A percentile compares a stretch with the other conserved stretches of the same genome.
Evolutionary conservation across 495 filamentous ascomycete species (phyloP).

Genomic region (Mycothermus thermophilus): DNA sequence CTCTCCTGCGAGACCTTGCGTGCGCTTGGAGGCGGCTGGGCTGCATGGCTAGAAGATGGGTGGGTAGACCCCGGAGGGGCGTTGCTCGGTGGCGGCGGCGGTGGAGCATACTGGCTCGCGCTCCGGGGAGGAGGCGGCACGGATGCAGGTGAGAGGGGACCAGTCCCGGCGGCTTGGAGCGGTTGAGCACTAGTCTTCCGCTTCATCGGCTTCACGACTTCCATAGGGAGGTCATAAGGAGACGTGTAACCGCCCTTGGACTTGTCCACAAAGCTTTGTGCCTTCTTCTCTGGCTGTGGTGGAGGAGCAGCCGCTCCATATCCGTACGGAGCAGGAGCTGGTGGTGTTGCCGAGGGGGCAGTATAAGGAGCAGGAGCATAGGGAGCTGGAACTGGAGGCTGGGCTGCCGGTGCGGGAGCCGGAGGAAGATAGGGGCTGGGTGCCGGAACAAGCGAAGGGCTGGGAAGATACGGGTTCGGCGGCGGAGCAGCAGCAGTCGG

Average conservation of each 20-base stretch:
- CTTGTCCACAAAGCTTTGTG: conserved; percentile 75
- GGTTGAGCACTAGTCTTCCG: conserved; percentile 38
- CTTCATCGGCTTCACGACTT: conserved; percentile 53
- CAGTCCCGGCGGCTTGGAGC: conserved; percentile 17
- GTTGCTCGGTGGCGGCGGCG: conserved; percentile 25
- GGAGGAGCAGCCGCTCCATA: conserved; percentile 28
- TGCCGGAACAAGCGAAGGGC: conserved; percentile 8
- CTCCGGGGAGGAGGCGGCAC: conserved; percentile 40
- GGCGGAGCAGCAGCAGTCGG: conserved; percentile 12
- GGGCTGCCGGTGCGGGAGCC: conserved; percentile 10
- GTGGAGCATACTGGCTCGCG: conserved; percentile 37
- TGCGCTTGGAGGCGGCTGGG: conserved; percentile 12
- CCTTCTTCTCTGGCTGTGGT: conserved; percentile 35
- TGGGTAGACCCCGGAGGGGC: conserved; percentile 18
- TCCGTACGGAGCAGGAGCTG: conserved; percentile 23
- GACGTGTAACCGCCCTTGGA: conserved; percentile 83
- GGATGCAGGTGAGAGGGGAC: conserved; percentile 28
- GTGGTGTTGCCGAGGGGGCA: conserved; percentile 26
- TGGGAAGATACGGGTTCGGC: background rate
- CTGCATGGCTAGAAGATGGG: conserved; percentile 22
- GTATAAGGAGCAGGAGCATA: conserved; percentile 16
- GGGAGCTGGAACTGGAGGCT: conserved; percentile 10
- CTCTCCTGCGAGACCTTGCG: conserved; percentile 29
- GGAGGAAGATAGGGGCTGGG: conserved; percentile 22
- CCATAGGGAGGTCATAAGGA: conserved; percentile 89